A percentile compares a stretch with the other conserved stretches of the same genome.
Conservation (phyloP, 169 alveolate genomes). For the Babesia caballi region DNA sequence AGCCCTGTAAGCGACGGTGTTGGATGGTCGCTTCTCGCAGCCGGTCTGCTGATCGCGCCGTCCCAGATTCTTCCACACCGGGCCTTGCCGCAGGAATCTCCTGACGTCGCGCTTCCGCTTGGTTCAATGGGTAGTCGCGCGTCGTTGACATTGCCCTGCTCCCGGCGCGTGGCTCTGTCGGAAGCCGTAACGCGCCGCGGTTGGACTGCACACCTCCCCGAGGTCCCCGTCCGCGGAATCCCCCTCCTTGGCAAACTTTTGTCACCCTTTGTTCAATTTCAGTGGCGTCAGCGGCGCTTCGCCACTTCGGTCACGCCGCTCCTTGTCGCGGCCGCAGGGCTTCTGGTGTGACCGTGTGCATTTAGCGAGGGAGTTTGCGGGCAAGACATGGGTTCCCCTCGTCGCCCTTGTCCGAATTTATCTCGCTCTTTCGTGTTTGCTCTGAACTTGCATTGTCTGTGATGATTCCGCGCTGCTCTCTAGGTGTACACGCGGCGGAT, state of each 20-base stretch:
- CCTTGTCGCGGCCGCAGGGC: background rate
- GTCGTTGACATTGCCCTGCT: background rate
- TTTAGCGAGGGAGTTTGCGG: background rate
- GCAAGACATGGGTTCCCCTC: background rate
- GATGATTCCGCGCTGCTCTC: background rate
- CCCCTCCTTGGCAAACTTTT: too few species aligned
- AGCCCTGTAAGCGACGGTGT: too few species aligned
- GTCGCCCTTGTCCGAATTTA: background rate
- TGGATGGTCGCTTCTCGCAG: too few species aligned
- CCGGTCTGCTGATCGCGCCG: background rate
- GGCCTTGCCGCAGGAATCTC: too few species aligned
- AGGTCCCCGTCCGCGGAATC: slow-evolving; percentile 5
- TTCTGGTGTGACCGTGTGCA: background rate
- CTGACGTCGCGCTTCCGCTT: background rate
- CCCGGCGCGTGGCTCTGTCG: background rate
- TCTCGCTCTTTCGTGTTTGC: background rate
- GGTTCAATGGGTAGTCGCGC: background rate
- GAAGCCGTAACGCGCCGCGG: background rate
- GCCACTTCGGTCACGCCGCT: background rate
- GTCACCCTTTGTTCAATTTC: too few species aligned
- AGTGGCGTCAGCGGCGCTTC: background rate
- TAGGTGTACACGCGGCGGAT: background rate
- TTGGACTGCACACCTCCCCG: background rate
- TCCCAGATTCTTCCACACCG: background rate
- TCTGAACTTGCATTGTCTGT: background rate